Base-by-base conservation (phyloP, 352 stramenopile species). In the Globisporangium paroecandrum region DNA sequence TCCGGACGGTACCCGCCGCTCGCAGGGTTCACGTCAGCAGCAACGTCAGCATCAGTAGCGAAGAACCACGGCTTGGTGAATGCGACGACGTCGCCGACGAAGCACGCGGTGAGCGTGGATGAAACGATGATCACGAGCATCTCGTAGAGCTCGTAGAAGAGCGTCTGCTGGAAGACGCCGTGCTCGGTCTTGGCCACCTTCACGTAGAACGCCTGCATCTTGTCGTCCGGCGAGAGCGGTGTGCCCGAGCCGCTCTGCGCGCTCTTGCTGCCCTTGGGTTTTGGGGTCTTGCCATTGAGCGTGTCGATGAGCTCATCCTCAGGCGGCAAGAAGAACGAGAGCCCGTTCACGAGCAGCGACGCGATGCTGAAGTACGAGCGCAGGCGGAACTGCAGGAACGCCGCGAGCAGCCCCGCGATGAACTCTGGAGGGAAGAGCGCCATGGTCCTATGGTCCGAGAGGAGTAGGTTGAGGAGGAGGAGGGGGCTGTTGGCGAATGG, bases 61-160 rank as follows among this genome's bases (percentile, higher is more conserved):
- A 69, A 77, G 43, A 73, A 24, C 51, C 58, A 66, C 38, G 74
- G 56, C 46, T 69, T 65, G 58, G 53, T 61, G 65, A 85, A 85
- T n/a, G 68, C 69, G 34, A 89, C 43, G 43, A 77, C 46, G 57
- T 83, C 79, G 53, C 78, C 77, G 59, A 83, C 60, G n/a, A 65
- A 71, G 63, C 79, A 85, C 12, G 75, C 78, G 3, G 84, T 34
- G 8, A 85, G 71, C 27, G 78, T 80, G 24, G 83, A 91, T 22
- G 79, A 86, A 47, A 81, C 71, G 25, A 92, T 71, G 49, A 92
- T 77, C 55, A 94, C 78, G 34, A 94, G 74, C 79, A 89, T 91
- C 72, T 94, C 85, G 77, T 90, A 91, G 27, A 94, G 74, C 71
- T 94, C 85, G 65, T 82, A 92, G 75, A 92, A 94, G 38, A 94